Percentiles rank a stretch among this genome's conserved stretches.
These are phyloP conservation scores for Camellia japonica DNA, from an alignment of 148 eudicot species.

Conservation along the genomic window DNA sequence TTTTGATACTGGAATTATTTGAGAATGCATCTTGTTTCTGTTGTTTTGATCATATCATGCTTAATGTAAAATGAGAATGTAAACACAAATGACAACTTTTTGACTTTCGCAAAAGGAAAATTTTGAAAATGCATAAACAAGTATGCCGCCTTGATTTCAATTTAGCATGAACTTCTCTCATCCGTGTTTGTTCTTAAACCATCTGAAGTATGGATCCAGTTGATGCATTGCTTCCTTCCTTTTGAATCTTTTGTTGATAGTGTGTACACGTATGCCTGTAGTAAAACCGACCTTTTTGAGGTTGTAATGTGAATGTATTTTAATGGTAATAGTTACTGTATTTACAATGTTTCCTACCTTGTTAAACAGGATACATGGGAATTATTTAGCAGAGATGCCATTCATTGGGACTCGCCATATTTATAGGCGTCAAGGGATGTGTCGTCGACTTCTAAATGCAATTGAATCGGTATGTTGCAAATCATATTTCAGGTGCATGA, in stretches of 20 bases:
- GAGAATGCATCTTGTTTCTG: neutral
- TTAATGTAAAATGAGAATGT: neutral
- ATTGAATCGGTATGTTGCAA: constrained; percentile 62
- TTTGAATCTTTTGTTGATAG: neutral
- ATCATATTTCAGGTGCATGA: neutral
- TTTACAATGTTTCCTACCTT: neutral
- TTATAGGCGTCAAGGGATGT: constrained; percentile 94
- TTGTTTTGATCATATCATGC: neutral
- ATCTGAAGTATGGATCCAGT: neutral
- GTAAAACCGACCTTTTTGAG: neutral
- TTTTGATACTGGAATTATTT: neutral
- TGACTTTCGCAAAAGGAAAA: neutral
- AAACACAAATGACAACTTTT: neutral
- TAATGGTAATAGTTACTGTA: neutral
- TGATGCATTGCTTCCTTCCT: neutral
- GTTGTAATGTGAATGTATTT: neutral
- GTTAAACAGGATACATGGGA: constrained; percentile 72
- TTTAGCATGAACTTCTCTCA: neutral
- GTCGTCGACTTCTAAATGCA: constrained; percentile 72
- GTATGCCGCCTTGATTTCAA: neutral
- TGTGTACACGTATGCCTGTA: neutral
- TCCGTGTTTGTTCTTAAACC: neutral
- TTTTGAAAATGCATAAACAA: neutral
- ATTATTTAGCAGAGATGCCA: constrained; percentile 94
- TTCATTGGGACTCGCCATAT: constrained; percentile 81